Base-by-base conservation (phyloP, 495 filamentous ascomycete species). In the Aspergillus saccharolyticus region DNA sequence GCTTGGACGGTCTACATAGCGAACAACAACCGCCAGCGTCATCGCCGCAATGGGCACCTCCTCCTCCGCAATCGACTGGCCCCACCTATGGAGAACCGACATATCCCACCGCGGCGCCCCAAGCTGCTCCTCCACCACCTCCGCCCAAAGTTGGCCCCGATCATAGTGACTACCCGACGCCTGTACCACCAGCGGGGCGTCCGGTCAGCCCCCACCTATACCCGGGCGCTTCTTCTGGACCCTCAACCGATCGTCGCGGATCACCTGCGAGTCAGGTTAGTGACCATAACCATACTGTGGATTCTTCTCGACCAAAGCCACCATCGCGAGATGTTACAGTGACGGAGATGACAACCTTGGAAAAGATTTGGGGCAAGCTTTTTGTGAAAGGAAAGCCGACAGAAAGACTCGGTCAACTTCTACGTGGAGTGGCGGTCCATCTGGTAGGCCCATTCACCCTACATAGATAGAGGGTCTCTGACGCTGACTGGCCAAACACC, bases 371-470 rank as follows among this genome's bases (percentile, higher is more conserved):
- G 90, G 86, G 88, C 0, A 80, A 78, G 22, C 66, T 96, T 16
- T 94, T 96, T 65, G 87, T 90, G 49, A 78, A 80, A 52, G 85
- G 85, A 3, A 76, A 81, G 51, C 82, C 90, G 8, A 94, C 88
- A 0, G 66, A 76, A 44, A 80, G 88, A 58, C 75, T 91, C 18
- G 82, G 84, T 0, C 80, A 89, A 59, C 86, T 96, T 44, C 72
- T 96, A 55, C 78, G 85, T 28, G 90, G 88, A 1, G 73, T 96
- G 54, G 92, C 90, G 17, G 77, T 85, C 33, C 87, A 92, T 67
- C 76, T 97, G 64, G 90, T 93, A 77, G 62, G 82, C 70, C 18
- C 20, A 21, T 30, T 15, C 43, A 2, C 14, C 15, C 49, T 39
- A 39, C 9, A 49, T 4, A 44, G 4, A 9, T n/a, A 20, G 28